Percentiles rank a stretch among this genome's conserved stretches.
Conservation (phyloP, 1,284 basidiomycete genomes). For the Gomphus bonarii region DNA sequence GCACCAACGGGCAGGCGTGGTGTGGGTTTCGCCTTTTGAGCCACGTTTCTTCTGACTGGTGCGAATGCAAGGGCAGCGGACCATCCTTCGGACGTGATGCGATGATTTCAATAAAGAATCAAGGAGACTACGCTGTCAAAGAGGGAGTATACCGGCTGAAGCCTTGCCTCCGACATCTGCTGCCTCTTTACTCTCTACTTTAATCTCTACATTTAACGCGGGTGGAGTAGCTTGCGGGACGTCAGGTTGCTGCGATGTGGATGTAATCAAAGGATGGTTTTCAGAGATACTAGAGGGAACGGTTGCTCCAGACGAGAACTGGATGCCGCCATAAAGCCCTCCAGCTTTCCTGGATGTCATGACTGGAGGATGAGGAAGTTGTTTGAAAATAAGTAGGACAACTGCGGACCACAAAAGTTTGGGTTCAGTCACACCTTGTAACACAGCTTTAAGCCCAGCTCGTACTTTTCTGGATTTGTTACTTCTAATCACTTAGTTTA, state of each 20-base stretch:
- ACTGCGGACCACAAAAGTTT: neutral
- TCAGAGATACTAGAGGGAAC: slow-evolving; percentile 30
- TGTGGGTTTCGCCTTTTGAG: slow-evolving; percentile 41
- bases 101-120: slow-evolving; percentile 23
- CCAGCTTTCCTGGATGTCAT: slow-evolving; percentile 43
- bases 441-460: too few species aligned
- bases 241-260: slow-evolving; percentile 12
- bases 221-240: slow-evolving; percentile 8
- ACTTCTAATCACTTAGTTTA: too few species aligned
- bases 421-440: neutral
- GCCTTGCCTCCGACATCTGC: slow-evolving; percentile 45
- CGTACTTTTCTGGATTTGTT: too few species aligned
- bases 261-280: slow-evolving; percentile 15
- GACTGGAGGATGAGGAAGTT: neutral
- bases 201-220: slow-evolving; percentile 19
- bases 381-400: neutral
- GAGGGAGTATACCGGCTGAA: slow-evolving; percentile 67
- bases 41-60: slow-evolving; percentile 45
- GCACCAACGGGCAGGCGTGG: slow-evolving; percentile 54
- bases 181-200: slow-evolving; percentile 19
- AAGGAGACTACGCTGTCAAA: slow-evolving; percentile 32
- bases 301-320: slow-evolving; percentile 56
- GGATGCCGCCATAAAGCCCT: slow-evolving; percentile 72
- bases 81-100: slow-evolving; percentile 44
- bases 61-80: slow-evolving; percentile 81